Percentiles rank a stretch among this genome's conserved stretches.
These are phyloP conservation scores for Cercospora canescens DNA, from an alignment of 2,329 filamentous ascomycete genomes.

Conservation along the genomic window DNA sequence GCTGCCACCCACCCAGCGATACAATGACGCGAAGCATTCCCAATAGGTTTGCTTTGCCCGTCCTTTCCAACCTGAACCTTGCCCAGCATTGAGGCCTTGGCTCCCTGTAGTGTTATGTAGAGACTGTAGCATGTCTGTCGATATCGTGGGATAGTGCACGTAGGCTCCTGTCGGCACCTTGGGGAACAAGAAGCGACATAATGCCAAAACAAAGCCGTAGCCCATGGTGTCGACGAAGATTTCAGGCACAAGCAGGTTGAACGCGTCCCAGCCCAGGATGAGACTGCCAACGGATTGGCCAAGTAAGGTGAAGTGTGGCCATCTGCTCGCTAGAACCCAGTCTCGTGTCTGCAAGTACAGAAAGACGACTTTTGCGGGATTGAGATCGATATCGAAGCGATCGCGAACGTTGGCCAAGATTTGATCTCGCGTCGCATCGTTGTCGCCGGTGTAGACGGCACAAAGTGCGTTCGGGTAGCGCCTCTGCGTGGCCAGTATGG, in stretches of 20 bases:
- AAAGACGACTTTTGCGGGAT: slow-evolving; percentile 80
- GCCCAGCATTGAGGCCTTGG: slow-evolving; percentile 77
- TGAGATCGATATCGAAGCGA: slow-evolving; percentile 89
- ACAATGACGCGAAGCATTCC: slow-evolving; percentile 78
- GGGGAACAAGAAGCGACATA: slow-evolving; percentile 80
- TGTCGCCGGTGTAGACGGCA: slow-evolving; percentile 92
- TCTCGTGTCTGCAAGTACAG: slow-evolving; percentile 86
- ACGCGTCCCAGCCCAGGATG: slow-evolving; percentile 85
- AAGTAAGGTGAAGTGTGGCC: slow-evolving; percentile 87
- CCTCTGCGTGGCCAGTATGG: slow-evolving; percentile 85
- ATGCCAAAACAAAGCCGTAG: slow-evolving; percentile 84
- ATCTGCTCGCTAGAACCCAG: slow-evolving; percentile 83
- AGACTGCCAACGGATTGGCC: slow-evolving; percentile 93
- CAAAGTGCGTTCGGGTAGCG: slow-evolving; percentile 87
- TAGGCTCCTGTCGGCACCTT: slow-evolving; percentile 84
- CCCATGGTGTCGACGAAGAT: slow-evolving; percentile 98
- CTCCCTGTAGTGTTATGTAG: slow-evolving; percentile 55
- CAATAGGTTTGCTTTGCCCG: slow-evolving; percentile 78
- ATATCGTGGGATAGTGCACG: slow-evolving; percentile 97
- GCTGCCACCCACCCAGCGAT: slow-evolving; percentile 77
- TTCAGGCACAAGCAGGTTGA: slow-evolving; percentile 87
- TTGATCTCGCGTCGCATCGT: slow-evolving; percentile 76
- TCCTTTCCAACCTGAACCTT: slow-evolving; percentile 72
- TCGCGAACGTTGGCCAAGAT: slow-evolving; percentile 67
- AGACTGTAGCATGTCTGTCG: slow-evolving; percentile 85